Evolutionary conservation across 257 asterid genomes (phyloP), one percentile per base, ranked within the genome.

Genomic region (Primulina eburnea): DNA sequence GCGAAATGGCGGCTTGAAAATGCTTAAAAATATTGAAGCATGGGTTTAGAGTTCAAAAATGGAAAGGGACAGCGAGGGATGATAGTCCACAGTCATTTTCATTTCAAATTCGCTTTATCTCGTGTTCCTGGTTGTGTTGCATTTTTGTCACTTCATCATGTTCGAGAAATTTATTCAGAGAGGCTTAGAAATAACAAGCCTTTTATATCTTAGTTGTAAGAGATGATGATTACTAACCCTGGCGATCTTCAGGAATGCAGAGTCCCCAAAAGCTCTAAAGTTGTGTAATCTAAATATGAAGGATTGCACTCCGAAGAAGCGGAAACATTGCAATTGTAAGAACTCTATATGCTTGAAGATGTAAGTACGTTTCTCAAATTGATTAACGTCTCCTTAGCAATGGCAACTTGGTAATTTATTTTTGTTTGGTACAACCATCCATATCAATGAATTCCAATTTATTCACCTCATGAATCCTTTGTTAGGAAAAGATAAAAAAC

Each of bases 301-400:
- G 65, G 83, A 86, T 52, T 77, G 80, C 71, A 84, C 88, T 71
- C 95, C 91, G 14, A 88, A 83, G 83, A 90, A 83, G 78, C 84
- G 71, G 82, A 88, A 88, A 81, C 88, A 81, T 63, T 90, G 97
- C 77, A 88, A 77, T 62, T 90, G 97, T 73, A 88, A 77, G 79
- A 86, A 78, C 62, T 88, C 95, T 1, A 83, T 86, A 67, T 90
- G 97, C 83, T 80, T 90, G 78, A 90, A 90, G 80, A 50, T 88
- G 95, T 88, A 83, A 86, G 95, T 82, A 55, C 56, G 72, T 9
- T 73, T 26, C 35, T 33, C 47, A 11, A 6, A 7, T 63, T 56
- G 29, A 24, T 72, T 35, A 62, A 37, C 34, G 16, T 65, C 63
- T 65, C 14, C 72, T 52, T 62, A 24, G 20, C 7, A n/a, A 2